Evolutionary conservation across 2,329 filamentous ascomycete genomes (phyloP), one percentile per base, ranked within the genome.

Genomic region (Cladorrhinum sp.): DNA sequence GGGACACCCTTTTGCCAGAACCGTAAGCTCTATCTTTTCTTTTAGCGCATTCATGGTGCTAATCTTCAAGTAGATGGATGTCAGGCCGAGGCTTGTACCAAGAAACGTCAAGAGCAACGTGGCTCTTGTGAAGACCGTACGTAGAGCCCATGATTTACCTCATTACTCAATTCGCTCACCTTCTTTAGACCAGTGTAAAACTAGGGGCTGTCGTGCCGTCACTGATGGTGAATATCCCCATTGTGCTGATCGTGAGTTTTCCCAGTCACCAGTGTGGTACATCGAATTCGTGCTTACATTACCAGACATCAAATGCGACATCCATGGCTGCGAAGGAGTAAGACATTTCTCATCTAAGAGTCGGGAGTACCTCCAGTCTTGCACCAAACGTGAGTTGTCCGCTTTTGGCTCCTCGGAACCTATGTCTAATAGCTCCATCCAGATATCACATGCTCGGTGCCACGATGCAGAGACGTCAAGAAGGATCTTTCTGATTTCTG

Each of bases 221-320:
- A 63, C 65, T 9, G 66, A 67, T 18, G 62, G 62, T 0, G 51
- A 62, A 8, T 66, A 59, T 18, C 59, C 65, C 23, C 64, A 64
- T 23, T 68, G 67, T 29, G 61, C 57, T 6, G 57, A 61, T 12
- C 67, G 67, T 66, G 55, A 29, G 62, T 36, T 50, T 2, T 18
- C 8, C 27, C 22, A 20, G 5, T 10, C 18, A n/a, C 27, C 18
- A 29, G 4, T 18, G 25, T 29, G n/a, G 8, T 18, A 2, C 5
- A 12, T 7, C 18, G 18, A 27, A 52, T 23, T 10, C 54, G 41
- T 7, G 23, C 50, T 45, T 1, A 57, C 18, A 18, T 18, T 22
- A 18, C 45, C 32, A 68, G 66, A 68, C 48, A 62, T 68, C 51
- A 65, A 65, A 41, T 68, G 67, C 32, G 61, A 62, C 12, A 57